Percentiles rank a stretch among this genome's conserved stretches.
phyloP scores from a whole-genome alignment of 1,284 basidiomycete genomes.

The Trametes sp. region DNA sequence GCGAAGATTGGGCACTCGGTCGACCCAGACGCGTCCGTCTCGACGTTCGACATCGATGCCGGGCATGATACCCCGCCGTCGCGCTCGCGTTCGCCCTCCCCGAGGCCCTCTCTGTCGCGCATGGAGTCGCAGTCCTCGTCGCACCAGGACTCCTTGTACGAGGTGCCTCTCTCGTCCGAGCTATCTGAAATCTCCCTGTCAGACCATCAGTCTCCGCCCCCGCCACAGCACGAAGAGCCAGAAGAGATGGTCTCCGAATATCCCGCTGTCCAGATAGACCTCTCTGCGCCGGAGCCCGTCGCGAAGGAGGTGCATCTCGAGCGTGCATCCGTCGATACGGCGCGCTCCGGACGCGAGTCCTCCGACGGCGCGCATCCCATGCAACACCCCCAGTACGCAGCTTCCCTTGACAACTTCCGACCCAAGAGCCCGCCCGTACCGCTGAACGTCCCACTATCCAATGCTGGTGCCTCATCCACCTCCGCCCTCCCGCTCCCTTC shows the following conservation, averaged over 20 bases:
- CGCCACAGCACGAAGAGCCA: constrained; percentile 26
- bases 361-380: constrained; percentile 11
- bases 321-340: constrained; percentile 21
- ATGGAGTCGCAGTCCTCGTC: constrained; percentile 31
- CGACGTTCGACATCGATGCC: constrained; percentile 61
- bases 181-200: constrained; percentile 55
- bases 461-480: constrained; percentile 32
- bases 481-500: constrained; percentile 37
- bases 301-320: constrained; percentile 34
- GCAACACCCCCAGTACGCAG: constrained; percentile 23
- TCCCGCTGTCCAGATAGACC: constrained; percentile 56
- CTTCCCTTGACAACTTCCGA: constrained; percentile 23
- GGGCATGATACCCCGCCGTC: constrained; percentile 32
- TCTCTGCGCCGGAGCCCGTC: constrained; percentile 45
- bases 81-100: constrained; percentile 33
- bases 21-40: constrained; percentile 59
- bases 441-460: constrained; percentile 22
- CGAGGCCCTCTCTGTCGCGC: constrained; percentile 29
- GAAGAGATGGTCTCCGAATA: constrained; percentile 38
- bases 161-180: constrained; percentile 45
- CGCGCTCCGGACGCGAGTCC: constrained; percentile 2
- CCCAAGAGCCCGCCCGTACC: constrained; percentile 24
- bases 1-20: constrained; percentile 44
- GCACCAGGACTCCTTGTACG: constrained; percentile 41
- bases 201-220: constrained; percentile 30